Evolutionary conservation across 306 rosid genomes (phyloP).

Genomic region (Psophocarpus tetragonolobus): DNA sequence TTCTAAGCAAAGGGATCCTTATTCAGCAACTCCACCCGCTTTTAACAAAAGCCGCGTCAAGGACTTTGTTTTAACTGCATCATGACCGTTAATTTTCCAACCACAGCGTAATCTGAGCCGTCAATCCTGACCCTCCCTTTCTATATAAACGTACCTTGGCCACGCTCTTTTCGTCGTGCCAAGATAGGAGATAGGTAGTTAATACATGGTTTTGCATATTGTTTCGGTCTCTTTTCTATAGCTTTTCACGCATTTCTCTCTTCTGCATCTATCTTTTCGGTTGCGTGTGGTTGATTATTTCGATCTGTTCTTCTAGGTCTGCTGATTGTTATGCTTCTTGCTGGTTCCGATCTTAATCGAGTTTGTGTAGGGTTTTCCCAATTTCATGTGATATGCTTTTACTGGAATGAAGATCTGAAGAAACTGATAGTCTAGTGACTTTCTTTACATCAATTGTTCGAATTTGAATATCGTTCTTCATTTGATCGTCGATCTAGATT

Average conservation of each 20-base stretch:
- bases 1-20: background rate
- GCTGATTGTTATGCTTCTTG: background rate
- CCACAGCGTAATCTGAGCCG: background rate
- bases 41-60: slow-evolving; percentile 29
- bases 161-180: fast-evolving
- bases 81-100: background rate
- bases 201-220: background rate
- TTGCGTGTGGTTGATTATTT: background rate
- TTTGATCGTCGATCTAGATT: background rate
- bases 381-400: background rate
- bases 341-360: background rate
- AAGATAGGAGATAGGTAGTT: background rate
- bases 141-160: slow-evolving; percentile 7
- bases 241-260: background rate
- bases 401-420: background rate
- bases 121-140: background rate
- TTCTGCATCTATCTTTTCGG: background rate
- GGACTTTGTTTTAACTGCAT: background rate
- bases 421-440: background rate
- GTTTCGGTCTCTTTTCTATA: background rate
- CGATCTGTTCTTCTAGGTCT: background rate
- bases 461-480: background rate
- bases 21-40: slow-evolving; percentile 15
- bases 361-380: background rate
- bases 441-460: background rate